Conservation (phyloP, 371 early-diverging fungal species). For the Mucor indicus region DNA sequence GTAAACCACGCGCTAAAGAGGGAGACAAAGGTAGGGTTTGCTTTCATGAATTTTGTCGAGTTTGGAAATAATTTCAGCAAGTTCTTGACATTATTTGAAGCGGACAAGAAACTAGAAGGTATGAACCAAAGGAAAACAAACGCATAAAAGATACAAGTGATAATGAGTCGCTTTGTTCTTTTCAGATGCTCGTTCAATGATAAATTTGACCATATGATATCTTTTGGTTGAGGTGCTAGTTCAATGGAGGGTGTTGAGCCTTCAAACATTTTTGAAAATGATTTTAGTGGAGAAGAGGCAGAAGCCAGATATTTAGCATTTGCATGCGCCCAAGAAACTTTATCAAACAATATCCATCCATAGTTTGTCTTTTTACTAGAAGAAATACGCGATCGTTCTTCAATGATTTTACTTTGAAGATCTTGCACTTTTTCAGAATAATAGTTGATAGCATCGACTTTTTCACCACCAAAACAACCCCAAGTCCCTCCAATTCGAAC, state of each 20-base stretch:
- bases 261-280: no score
- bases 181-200: constrained; percentile 58
- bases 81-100: constrained; percentile 56
- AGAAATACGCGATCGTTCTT: constrained; percentile 43
- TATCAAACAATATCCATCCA: constrained; percentile 73
- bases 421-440: constrained; percentile 62
- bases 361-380: constrained; percentile 62
- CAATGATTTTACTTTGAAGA: constrained; percentile 62
- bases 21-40: constrained; percentile 47
- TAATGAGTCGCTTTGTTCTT: constrained; percentile 53
- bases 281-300: constrained; percentile 6
- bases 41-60: constrained; percentile 47
- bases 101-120: constrained; percentile 61
- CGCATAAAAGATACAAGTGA: constrained; percentile 51
- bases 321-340: constrained; percentile 60
- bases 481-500: constrained; percentile 37
- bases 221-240: constrained; percentile 71
- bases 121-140: constrained; percentile 70
- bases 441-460: constrained; percentile 77
- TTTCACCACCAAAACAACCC: constrained; percentile 49
- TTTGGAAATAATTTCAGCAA: constrained; percentile 52
- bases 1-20: constrained; percentile 67
- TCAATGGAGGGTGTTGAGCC: constrained; percentile 22
- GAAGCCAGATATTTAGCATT: constrained; percentile 41
- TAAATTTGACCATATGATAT: constrained; percentile 80